These are phyloP conservation scores for Sarocladiaceae sp. DNA, from an alignment of 2,329 filamentous ascomycete genomes.

Conservation along the genomic window DNA sequence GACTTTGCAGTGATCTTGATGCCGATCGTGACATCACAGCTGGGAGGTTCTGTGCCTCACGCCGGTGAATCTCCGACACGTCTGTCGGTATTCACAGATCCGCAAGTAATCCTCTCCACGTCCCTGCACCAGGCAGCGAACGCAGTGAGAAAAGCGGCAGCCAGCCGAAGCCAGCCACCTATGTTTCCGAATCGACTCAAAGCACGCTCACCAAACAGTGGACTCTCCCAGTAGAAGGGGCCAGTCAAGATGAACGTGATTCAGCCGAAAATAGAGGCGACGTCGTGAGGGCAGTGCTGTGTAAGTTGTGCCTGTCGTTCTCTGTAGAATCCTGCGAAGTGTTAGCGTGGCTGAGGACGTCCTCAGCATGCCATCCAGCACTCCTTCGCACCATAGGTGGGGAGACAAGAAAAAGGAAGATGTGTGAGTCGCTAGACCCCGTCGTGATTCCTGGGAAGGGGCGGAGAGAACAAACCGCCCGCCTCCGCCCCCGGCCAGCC, in stretches of 20 bases:
- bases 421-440: conserved; percentile 2
- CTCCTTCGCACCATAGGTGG: neutral
- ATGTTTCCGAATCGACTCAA: conserved; percentile 10
- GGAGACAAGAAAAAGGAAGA: neutral
- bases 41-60: too few species aligned
- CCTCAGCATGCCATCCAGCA: neutral
- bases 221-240: neutral
- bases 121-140: conserved; percentile 38
- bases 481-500: neutral
- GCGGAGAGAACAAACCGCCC: neutral
- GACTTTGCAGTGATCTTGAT: too few species aligned
- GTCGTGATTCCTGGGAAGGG: conserved; percentile 7
- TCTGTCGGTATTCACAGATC: neutral
- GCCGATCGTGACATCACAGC: too few species aligned
- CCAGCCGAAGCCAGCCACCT: conserved; percentile 18
- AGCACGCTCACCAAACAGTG: neutral
- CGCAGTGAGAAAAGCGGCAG: conserved; percentile 48
- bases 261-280: neutral
- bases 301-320: neutral
- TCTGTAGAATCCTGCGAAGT: neutral
- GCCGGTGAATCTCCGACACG: neutral
- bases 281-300: neutral
- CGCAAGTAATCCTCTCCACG: conserved; percentile 41
- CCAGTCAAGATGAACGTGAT: neutral
- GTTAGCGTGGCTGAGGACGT: neutral